Conservation (phyloP, 2,329 filamentous ascomycete genomes). For the Arthrinium puccinioides region DNA sequence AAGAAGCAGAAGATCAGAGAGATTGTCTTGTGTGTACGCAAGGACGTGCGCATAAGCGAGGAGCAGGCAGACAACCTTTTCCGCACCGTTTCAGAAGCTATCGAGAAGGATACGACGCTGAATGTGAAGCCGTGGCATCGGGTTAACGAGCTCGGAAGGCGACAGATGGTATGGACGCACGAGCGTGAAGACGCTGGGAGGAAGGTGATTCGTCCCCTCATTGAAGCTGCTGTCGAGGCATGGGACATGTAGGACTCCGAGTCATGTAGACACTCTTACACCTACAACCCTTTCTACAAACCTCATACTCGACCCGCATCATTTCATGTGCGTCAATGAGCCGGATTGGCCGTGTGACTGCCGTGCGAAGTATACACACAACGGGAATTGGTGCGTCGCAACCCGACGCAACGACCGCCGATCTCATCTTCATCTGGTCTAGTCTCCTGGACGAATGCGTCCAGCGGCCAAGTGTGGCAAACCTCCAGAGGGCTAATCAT, state of each 20-base stretch:
- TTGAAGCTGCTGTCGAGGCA: conserved; percentile 32
- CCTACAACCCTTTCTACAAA: too few species aligned
- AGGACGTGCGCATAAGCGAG: conserved; percentile 35
- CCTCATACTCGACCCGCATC: too few species aligned
- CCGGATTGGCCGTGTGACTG: too few species aligned
- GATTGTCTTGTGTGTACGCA: conserved; percentile 34
- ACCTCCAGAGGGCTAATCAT: too few species aligned
- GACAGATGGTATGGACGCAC: conserved; percentile 40
- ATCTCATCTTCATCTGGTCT: too few species aligned
- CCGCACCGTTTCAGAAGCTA: conserved; percentile 27
- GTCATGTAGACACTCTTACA: too few species aligned
- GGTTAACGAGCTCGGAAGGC: conserved; percentile 28
- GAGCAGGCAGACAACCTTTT: conserved; percentile 35
- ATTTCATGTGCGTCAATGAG: too few species aligned
- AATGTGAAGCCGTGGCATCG: conserved; percentile 35
- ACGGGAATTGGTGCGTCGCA: too few species aligned
- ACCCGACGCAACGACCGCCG: too few species aligned
- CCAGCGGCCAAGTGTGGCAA: too few species aligned
- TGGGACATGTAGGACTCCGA: conserved; percentile 25
- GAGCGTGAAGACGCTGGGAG: conserved; percentile 26
- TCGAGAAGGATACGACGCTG: conserved; percentile 29
- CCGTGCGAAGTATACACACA: too few species aligned
- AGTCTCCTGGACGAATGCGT: too few species aligned
- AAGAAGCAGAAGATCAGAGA: conserved; percentile 38
- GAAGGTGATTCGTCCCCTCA: conserved; percentile 35